Evolutionary conservation across 192 early-diverging fungal species (phyloP).

Genomic region (Radiomyces spectabilis): DNA sequence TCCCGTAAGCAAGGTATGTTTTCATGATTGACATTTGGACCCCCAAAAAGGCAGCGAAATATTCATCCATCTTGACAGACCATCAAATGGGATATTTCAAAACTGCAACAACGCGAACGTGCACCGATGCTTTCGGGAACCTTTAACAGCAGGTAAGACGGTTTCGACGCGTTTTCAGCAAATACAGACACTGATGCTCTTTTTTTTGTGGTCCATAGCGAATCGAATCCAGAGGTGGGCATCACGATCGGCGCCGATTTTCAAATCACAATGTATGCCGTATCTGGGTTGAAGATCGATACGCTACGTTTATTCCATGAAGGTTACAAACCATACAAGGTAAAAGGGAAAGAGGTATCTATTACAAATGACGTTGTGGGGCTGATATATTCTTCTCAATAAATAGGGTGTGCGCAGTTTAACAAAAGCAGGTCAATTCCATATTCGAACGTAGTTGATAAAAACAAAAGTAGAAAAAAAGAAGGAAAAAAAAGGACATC

Average conservation of each 20-base stretch:
- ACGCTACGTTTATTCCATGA: slow-evolving; percentile 63
- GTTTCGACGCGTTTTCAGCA: too few relatives aligned
- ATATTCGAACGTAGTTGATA: slow-evolving; percentile 19
- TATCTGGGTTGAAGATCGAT: slow-evolving; percentile 69
- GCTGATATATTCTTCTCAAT: background rate
- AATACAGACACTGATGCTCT: too few relatives aligned
- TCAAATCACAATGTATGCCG: slow-evolving; percentile 59
- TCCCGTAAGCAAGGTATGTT: slow-evolving; percentile 48
- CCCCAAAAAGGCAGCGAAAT: background rate
- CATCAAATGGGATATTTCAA: slow-evolving; percentile 60
- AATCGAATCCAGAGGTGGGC: slow-evolving; percentile 35
- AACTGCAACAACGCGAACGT: slow-evolving; percentile 46
- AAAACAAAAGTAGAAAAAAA: background rate
- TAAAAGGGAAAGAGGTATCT: slow-evolving; percentile 4
- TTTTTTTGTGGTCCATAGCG: slow-evolving; percentile 18
- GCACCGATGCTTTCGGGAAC: slow-evolving; percentile 57
- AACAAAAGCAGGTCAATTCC: slow-evolving; percentile 57
- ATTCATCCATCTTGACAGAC: slow-evolving; percentile 24
- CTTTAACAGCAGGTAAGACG: slow-evolving; percentile 34
- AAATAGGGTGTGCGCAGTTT: slow-evolving; percentile 43
- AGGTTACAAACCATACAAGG: slow-evolving; percentile 74
- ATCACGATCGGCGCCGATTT: slow-evolving; percentile 59
- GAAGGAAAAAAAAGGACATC: background rate
- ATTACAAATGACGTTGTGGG: too few relatives aligned
- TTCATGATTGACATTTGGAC: background rate